Base-by-base conservation (phyloP, 176 grass and related monocot genomes). In the Musa itinerans region DNA sequence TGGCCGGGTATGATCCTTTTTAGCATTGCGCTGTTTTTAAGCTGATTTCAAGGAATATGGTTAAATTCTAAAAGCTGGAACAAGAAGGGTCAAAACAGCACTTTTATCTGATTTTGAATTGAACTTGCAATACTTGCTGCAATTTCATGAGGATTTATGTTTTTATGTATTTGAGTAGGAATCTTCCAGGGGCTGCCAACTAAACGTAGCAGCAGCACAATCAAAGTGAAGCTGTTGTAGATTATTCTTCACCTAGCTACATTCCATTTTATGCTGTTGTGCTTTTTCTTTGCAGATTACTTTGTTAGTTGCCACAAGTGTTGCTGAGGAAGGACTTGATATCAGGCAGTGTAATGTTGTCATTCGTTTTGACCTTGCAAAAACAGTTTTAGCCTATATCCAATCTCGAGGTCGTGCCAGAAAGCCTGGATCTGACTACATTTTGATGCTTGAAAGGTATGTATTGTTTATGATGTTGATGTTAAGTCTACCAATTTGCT, bases 401-500 rank as follows among this genome's bases (percentile, higher is more conserved):
- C 95, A 99, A 76, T 94, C 95, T 53, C 78, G 95, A 19, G 95
- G 90, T 71, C 95, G 95, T 83, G 95, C 95, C 62, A 91, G 95
- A 82, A 99, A 99, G 70, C 95, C 95, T 79, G 95, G 95, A 78
- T 99, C 95, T 27, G 95, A 99, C 73, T 99, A 94, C 81, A 94
- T 99, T 83, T 86, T 99, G 84, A 99, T 99, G 95, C 83, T 94
- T 89, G 95, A 99, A 89, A 99, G 90, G 95, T 99, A 87, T 27
- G 75, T 69, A 21, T 58, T 6, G 3, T 43, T 43, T 73, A 54
- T 78, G 53, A 1, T 63, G 16, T 50, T 17, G 50, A 2, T 67
- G 8, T 9, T 13, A 4, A 26, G 53, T 5, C 15, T 74, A 27
- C n/a, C n/a, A 25, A 13, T 6, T 55, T 16, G 12, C 7, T 7